These are phyloP conservation scores for Blepharisma undulans DNA, from an alignment of 169 alveolate species.

Conservation along the genomic window DNA sequence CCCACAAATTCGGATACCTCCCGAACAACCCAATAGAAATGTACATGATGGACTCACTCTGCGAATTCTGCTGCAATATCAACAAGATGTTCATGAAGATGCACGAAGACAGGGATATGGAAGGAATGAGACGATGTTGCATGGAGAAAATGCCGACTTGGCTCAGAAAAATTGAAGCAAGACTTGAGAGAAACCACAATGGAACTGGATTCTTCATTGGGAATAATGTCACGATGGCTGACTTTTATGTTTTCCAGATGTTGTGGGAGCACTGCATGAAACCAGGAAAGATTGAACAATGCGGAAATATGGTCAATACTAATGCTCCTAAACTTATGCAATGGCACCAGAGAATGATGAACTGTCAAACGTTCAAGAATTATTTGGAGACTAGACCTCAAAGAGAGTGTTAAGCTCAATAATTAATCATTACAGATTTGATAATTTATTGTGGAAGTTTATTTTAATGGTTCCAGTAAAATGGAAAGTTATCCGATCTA, in stretches of 20 bases:
- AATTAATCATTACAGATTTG: not conserved
- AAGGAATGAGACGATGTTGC: not conserved
- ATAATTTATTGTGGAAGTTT: not conserved
- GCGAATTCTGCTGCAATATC: conserved; percentile 12
- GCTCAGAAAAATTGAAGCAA: not conserved
- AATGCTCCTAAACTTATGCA: not conserved
- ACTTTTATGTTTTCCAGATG: conserved; percentile 6
- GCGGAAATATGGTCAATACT: not conserved
- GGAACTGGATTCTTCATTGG: conserved; percentile 12
- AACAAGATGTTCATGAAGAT: not conserved
- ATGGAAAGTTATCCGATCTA: not conserved
- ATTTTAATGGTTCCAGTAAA: not conserved
- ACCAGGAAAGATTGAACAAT: conserved; percentile 9
- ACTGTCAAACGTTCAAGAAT: not conserved
- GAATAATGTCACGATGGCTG: not conserved
- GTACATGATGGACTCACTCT: not conserved
- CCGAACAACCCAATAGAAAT: conserved; percentile 29
- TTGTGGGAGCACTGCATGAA: not conserved
- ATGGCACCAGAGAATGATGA: not conserved
- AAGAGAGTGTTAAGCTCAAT: not conserved
- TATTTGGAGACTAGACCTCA: conserved; percentile 16
- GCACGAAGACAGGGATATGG: not conserved
- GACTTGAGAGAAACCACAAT: conserved; percentile 15
- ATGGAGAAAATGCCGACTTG: not conserved
- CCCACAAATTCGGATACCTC: conserved; percentile 37